Evolutionary conservation across 1,284 basidiomycete genomes (phyloP), one percentile per base, ranked within the genome.

Genomic region (Sanguinoderma infundibulare): DNA sequence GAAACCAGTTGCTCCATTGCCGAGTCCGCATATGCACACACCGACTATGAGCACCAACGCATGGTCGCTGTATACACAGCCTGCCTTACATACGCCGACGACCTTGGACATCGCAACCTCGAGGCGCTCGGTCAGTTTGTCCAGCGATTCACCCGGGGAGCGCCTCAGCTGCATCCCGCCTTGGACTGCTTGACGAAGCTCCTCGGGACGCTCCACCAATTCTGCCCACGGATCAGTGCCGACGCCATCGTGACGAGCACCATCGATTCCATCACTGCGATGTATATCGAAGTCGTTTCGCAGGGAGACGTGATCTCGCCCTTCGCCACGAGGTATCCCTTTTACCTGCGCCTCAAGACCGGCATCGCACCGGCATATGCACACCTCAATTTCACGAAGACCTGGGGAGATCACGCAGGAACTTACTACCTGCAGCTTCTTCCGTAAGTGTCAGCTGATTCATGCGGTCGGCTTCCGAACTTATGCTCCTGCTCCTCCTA

Each of bases 321-420:
- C 1, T 52, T 44, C 22, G 65, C 65, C 20, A 55, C 59, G 38
- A 55, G 60, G 22, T 67, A 60, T 38, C 62, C 65, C 24, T 61
- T 59, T 40, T 64, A 64, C 20, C 26, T 67, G 9, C 65, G 65
- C 14, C 51, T 57, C 0, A 44, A 58, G 38, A 50, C 65, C 1
- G 65, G 65, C 5, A 56, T 64, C 36, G 60, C 59, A 14, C 62
- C 62, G 5, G 62, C 65, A 6, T 67, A 58, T 42, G 54, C 59
- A 34, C 59, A 59, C n/a, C 57, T 64, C 30, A 38, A 58, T 17
- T 67, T 67, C 54, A 59, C 59, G 51, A 53, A 59, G 22, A 53
- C 50, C n/a, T 64, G 65, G 65, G 28, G 62, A 36, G 30, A 22
- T 14, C 55, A 55, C 1, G 39, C 56, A 9, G 53, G 64, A 28